Evolutionary conservation across 1,284 basidiomycete genomes (phyloP), one percentile per base, ranked within the genome.

Genomic region (Pseudozyma thailandica): DNA sequence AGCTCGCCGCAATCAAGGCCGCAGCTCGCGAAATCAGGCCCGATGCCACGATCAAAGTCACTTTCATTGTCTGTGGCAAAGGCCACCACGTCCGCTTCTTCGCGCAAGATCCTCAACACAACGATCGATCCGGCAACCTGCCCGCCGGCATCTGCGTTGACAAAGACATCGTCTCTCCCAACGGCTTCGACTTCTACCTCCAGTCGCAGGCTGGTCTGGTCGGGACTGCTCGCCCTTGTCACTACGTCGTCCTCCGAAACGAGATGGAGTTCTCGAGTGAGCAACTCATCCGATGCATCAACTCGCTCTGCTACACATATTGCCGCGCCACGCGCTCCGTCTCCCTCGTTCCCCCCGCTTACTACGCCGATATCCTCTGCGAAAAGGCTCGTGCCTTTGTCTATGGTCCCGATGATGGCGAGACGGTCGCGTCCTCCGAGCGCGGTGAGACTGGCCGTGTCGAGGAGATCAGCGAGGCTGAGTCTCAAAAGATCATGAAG

Each of bases 31-130:
- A 52, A 50, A 78, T 76, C 73, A 75, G 69, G 37, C 61, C 31
- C 58, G 74, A 76, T 33, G 84, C 84, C 13, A 83, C 81, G 62
- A 61, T 85, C 65, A 66, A 70, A 59, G 57, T 77, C 6, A 74
- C 70, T 0, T 79, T 71, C 45, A 41, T 79, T 26, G 55, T 79
- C 13, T 71, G 70, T 51, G 61, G 56, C 28, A 77, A 77, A 39
- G 50, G 79, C 15, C 85, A 85, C 74, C 80, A 84, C 63, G 83
- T 85, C 54, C 75, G 85, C 31, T 84, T 86, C 81, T 85, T 85
- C 55, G 78, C 83, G 8, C 46, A 70, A 16, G 70, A 80, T 49
- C 35, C 54, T 0, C n/a, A 31, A 7, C 83, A 85, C 54, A 57
- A 21, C 16, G 85, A 57, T 27, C 65, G 82, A 21, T 83, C 81